These are phyloP conservation scores for Ceratocystis colombiana DNA, from an alignment of 2,329 filamentous ascomycete species.

Conservation along the genomic window DNA sequence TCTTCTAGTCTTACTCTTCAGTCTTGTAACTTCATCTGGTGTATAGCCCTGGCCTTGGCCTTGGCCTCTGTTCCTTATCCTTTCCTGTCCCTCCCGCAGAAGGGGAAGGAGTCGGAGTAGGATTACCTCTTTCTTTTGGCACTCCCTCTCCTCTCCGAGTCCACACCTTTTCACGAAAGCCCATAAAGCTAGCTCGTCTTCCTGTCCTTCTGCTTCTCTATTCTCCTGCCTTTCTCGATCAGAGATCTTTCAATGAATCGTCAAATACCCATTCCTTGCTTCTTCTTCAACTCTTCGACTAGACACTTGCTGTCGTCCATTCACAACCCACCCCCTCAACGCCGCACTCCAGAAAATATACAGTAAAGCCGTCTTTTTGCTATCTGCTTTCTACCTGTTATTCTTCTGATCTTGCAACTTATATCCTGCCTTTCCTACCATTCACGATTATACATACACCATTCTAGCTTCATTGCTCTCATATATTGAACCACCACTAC, in stretches of 20 bases:
- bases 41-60: not conserved
- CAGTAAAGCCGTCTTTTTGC: not conserved
- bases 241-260: constrained; percentile 17
- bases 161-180: not conserved
- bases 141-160: not conserved
- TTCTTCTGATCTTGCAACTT: not conserved
- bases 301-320: constrained; percentile 17
- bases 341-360: constrained; percentile 12
- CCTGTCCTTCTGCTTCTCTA: constrained; percentile 1
- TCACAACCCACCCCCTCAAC: constrained; percentile 10
- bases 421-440: not conserved
- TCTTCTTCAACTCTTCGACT: constrained; percentile 15
- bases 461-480: constrained; percentile 11
- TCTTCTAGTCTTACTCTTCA: not conserved
- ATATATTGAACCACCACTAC: not conserved
- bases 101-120: constrained; percentile 2
- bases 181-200: constrained; percentile 12
- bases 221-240: constrained; percentile 10
- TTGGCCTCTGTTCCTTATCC: not conserved
- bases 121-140: not conserved
- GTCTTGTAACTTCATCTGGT: not conserved
- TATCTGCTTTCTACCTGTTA: not conserved
- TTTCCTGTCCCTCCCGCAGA: constrained; percentile 6
- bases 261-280: constrained; percentile 14
- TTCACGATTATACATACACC: constrained; percentile 5